Percentiles rank a stretch among this genome's conserved stretches.
Evolutionary conservation across 176 grass and related monocot genomes (phyloP).

Genomic region (Tuctoria greenei): DNA sequence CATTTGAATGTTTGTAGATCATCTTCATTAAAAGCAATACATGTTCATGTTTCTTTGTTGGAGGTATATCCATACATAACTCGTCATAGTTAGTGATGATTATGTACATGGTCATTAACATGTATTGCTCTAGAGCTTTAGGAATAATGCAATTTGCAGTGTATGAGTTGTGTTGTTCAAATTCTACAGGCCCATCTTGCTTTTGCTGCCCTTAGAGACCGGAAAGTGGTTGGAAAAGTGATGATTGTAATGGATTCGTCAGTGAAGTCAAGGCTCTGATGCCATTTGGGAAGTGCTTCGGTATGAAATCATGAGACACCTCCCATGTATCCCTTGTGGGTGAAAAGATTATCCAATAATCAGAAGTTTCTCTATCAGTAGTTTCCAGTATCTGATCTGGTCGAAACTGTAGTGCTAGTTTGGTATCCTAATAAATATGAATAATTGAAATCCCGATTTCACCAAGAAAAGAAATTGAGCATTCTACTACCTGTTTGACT

Average conservation of each 20-base stretch:
- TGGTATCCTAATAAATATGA: neutral
- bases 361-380: neutral
- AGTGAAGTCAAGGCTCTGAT: constrained; percentile 70
- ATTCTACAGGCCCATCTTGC: constrained; percentile 72
- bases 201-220: constrained; percentile 80
- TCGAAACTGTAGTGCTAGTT: neutral
- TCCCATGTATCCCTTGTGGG: neutral
- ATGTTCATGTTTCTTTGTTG: neutral
- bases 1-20: neutral
- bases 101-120: constrained; percentile 2
- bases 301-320: neutral
- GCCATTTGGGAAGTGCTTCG: neutral
- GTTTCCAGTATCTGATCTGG: neutral
- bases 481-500: neutral
- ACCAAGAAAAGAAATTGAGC: neutral
- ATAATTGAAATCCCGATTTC: neutral
- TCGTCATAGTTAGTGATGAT: neutral
- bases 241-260: constrained; percentile 58
- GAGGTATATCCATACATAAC: neutral
- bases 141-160: neutral
- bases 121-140: neutral
- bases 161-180: neutral
- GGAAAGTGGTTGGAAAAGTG: constrained; percentile 80
- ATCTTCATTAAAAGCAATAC: neutral
- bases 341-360: neutral